phyloP scores from a whole-genome alignment of 2,329 filamentous ascomycete genomes.

The Bipolaris gigantea region DNA sequence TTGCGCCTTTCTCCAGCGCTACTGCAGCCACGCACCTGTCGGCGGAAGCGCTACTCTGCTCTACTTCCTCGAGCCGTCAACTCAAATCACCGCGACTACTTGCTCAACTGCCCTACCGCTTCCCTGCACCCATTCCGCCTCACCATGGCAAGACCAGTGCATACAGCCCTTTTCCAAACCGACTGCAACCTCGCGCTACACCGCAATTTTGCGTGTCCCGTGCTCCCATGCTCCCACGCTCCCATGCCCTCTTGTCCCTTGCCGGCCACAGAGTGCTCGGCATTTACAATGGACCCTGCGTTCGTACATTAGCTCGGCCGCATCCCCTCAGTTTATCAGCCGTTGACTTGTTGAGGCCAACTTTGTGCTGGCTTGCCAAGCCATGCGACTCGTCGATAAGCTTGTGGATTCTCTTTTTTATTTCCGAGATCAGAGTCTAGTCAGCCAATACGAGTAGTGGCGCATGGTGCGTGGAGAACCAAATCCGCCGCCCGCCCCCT shows the following conservation, averaged over 20 bases:
- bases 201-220: not conserved
- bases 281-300: constrained; percentile 23
- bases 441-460: constrained; percentile 2
- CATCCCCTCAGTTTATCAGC: constrained; percentile 22
- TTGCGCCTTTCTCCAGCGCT: constrained; percentile 9
- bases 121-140: not conserved
- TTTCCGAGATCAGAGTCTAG: constrained; percentile 18
- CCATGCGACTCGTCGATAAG: constrained; percentile 14
- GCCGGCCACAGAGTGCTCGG: not conserved
- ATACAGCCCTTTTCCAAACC: not conserved
- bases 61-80: not conserved
- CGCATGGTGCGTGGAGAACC: constrained; percentile 13
- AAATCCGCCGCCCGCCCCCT: not conserved
- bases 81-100: not conserved
- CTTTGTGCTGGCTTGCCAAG: constrained; percentile 17
- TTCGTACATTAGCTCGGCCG: constrained; percentile 15
- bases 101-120: not conserved
- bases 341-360: constrained; percentile 14
- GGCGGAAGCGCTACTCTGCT: constrained; percentile 6
- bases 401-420: constrained; percentile 15
- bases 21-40: constrained; percentile 6
- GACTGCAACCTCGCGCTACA: not conserved
- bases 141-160: not conserved
- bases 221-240: not conserved
- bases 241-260: not conserved